Evolutionary conservation across 371 early-diverging fungal species (phyloP), one percentile per base, ranked within the genome.

Genomic region (Apophysomyces elegans): DNA sequence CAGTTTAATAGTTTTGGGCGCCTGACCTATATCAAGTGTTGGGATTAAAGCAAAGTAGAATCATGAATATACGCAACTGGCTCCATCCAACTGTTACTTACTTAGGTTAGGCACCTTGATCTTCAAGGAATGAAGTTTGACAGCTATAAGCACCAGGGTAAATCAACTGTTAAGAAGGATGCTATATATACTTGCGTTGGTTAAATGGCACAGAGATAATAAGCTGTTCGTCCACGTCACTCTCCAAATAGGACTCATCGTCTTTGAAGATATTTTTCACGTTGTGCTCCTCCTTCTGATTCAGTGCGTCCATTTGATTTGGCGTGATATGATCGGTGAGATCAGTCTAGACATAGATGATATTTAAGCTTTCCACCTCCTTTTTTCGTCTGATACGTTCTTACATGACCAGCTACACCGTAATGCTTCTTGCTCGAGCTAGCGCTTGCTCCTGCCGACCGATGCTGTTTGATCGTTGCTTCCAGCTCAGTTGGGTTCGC

Each of bases 191-290:
- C 73, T 59, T 72, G 79, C 79, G 77, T 84, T 96, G 96, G 69
- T 90, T 93, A 75, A 97, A 97, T 7, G 91, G 88, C 59, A 96
- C 79, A 39, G 85, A 86, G 57, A 97, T 85, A 47, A 97, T 88
- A 18, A 97, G 76, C 74, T 97, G 98, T 82, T 95, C 98, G 73
- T 96, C 98, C 2, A 91, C 92, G 76, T 96, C 98, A 77, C 91
- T 91, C 73, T 95, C 92, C 44, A 97, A 73, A 47, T 75, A 87
- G 5, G 81, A 70, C 7, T 81, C 87, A 63, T 89, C 88, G 38
- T 86, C 85, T 26, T 87, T 84, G 74, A 96, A 93, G 21, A 94
- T 83, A 60, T 90, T 92, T 38, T 85, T 81, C 61, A 95, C 84
- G 16, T 86, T 86, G 68, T 92, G 86, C 36, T 89, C 86, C 63